Conservation (phyloP, 208 protist genomes). For the Vickermania spadyakhi region DNA sequence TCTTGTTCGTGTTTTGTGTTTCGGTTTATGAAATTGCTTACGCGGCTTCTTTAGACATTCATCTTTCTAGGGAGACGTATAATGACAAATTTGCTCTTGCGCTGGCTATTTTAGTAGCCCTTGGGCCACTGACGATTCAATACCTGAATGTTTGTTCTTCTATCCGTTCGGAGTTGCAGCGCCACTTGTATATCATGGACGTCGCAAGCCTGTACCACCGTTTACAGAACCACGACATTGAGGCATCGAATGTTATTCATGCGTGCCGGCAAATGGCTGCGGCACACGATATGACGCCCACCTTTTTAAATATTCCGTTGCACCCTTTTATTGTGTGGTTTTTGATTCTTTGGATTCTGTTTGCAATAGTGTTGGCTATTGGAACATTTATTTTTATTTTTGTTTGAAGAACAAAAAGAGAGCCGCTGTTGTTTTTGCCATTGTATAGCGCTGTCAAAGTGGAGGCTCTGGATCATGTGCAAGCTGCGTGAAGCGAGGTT, state of each 20-base stretch:
- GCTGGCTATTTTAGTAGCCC: slow-evolving; percentile 46
- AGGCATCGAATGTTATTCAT: slow-evolving; percentile 36
- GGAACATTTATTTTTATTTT: slow-evolving; percentile 16
- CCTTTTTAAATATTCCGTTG: slow-evolving; percentile 26
- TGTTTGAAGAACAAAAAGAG: too few species aligned
- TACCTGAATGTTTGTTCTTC: slow-evolving; percentile 41
- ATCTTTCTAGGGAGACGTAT: not conserved
- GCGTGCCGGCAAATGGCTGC: slow-evolving; percentile 25
- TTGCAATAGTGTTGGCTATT: slow-evolving; percentile 27
- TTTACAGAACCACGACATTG: slow-evolving; percentile 17
- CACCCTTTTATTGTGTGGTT: slow-evolving; percentile 9
- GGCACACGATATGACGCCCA: slow-evolving; percentile 31
- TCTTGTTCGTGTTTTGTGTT: slow-evolving; percentile 26
- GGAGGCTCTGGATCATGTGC: too few species aligned
- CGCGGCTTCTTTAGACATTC: not conserved
- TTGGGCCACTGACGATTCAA: slow-evolving; percentile 39
- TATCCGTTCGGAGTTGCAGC: slow-evolving; percentile 21
- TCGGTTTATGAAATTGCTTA: slow-evolving; percentile 31
- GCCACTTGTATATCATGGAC: slow-evolving; percentile 67
- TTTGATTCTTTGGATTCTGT: slow-evolving; percentile 13
- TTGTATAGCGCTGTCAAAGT: too few species aligned
- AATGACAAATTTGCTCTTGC: slow-evolving; percentile 49
- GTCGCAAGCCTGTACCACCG: slow-evolving; percentile 50
- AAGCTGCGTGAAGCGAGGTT: too few species aligned
- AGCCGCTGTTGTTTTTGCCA: too few species aligned